Evolutionary conservation across 2,329 filamentous ascomycete species (phyloP).

Genomic region (Hymenotorrendiella dingleyae): DNA sequence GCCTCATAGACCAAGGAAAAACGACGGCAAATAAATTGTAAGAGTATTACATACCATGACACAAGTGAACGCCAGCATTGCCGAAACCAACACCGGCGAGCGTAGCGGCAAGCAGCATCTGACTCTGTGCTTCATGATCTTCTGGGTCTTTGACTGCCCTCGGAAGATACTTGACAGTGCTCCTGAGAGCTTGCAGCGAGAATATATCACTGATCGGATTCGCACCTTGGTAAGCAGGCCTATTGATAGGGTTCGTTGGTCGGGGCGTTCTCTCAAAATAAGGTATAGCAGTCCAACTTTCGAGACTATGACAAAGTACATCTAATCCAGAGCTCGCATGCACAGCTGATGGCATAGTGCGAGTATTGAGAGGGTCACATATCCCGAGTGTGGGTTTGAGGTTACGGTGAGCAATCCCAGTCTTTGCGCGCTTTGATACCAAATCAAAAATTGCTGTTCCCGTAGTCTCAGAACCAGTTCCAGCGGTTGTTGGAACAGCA

Average conservation of each 20-base stretch:
- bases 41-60: slow-evolving; percentile 44
- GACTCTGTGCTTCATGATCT: slow-evolving; percentile 83
- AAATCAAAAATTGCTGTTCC: slow-evolving; percentile 98
- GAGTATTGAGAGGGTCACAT: slow-evolving; percentile 78
- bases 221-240: slow-evolving; percentile 92
- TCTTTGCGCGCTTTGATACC: slow-evolving; percentile 84
- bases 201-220: slow-evolving; percentile 99
- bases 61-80: slow-evolving; percentile 90
- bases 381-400: slow-evolving; percentile 94
- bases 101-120: slow-evolving; percentile 94
- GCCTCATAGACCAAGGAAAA: no score
- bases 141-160: slow-evolving; percentile 82
- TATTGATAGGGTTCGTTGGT: slow-evolving; percentile 80
- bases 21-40: no score
- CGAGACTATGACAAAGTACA: slow-evolving; percentile 89
- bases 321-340: slow-evolving; percentile 89
- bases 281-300: slow-evolving; percentile 97
- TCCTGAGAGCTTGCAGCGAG: slow-evolving; percentile 75
- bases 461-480: slow-evolving; percentile 88
- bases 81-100: slow-evolving; percentile 94
- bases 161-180: slow-evolving; percentile 88
- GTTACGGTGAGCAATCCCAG: slow-evolving; percentile 89
- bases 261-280: slow-evolving; percentile 80
- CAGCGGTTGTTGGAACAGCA: slow-evolving; percentile 79
- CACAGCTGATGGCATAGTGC: slow-evolving; percentile 91